Percentiles rank a stretch among this genome's conserved stretches.
Evolutionary conservation across 768 basidiomycete species (phyloP).

Genomic region (Leccinum obscurum): DNA sequence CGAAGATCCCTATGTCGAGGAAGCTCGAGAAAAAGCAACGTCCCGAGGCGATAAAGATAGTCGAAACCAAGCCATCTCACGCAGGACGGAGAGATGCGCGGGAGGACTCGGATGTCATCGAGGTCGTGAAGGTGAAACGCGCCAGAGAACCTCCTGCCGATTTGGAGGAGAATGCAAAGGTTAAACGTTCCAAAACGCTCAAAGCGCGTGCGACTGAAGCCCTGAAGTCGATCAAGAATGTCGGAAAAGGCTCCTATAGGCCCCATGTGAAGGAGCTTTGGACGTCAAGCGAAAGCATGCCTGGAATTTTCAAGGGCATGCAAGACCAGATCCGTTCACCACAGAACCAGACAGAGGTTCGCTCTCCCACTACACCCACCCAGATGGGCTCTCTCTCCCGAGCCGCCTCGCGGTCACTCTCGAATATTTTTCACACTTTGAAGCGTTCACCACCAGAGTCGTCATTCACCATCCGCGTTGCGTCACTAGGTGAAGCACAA

Average conservation of each 20-base stretch:
- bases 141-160: conserved; percentile 24
- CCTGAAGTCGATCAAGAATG: conserved; percentile 46
- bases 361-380: conserved; percentile 14
- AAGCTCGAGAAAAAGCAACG: conserved; percentile 34
- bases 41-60: conserved; percentile 28
- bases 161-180: conserved; percentile 23
- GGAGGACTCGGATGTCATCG: conserved; percentile 53
- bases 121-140: conserved; percentile 59
- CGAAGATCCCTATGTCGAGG: conserved; percentile 10
- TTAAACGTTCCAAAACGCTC: conserved; percentile 43
- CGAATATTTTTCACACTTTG: conserved; percentile 24
- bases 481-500: conserved; percentile 20
- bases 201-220: conserved; percentile 48
- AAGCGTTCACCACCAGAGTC: conserved; percentile 31
- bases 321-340: conserved; percentile 25
- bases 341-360: conserved; percentile 15
- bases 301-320: conserved; percentile 28
- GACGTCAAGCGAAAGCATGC: conserved; percentile 30
- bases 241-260: conserved; percentile 37
- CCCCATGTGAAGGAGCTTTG: conserved; percentile 42
- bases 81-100: conserved; percentile 37
- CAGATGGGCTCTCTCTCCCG: conserved; percentile 31
- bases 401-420: conserved; percentile 34
- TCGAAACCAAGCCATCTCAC: conserved; percentile 21
- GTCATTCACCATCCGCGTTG: conserved; percentile 25